Percentiles rank a stretch among this genome's conserved stretches.
Evolutionary conservation across 1,284 basidiomycete genomes (phyloP).

Genomic region (Puccinia horiana): DNA sequence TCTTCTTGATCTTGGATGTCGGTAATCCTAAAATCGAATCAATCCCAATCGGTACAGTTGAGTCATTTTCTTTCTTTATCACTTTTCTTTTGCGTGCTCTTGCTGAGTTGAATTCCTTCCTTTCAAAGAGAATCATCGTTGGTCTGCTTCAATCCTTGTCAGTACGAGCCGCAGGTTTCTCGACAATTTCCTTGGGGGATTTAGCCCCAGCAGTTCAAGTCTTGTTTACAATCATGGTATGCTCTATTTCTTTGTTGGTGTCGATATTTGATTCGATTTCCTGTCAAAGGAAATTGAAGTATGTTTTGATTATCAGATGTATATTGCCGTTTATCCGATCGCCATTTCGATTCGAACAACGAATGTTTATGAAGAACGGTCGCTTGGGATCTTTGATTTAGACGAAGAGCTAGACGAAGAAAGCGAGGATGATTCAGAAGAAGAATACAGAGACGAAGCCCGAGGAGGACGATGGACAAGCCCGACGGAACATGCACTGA

Average conservation of each 20-base stretch:
- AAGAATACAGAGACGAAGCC: constrained; percentile 49
- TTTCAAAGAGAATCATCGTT: constrained; percentile 61
- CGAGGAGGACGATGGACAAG: constrained; percentile 9
- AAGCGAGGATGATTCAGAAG: constrained; percentile 47
- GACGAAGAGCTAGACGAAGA: constrained; percentile 1
- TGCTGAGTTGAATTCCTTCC: constrained; percentile 61
- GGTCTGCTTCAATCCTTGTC: constrained; percentile 63
- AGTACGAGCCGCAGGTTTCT: constrained; percentile 73
- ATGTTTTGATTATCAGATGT: constrained; percentile 53
- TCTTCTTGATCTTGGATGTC: constrained; percentile 84
- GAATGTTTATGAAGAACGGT: constrained; percentile 89
- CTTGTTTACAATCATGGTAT: constrained; percentile 84
- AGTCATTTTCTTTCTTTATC: constrained; percentile 51
- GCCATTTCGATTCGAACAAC: constrained; percentile 84
- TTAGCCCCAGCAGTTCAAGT: constrained; percentile 64
- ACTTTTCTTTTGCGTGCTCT: not conserved
- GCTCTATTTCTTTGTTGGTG: constrained; percentile 54
- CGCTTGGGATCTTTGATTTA: constrained; percentile 54
- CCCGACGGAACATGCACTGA: not conserved
- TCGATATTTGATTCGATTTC: constrained; percentile 60
- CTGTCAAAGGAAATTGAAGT: not conserved
- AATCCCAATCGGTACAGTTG: constrained; percentile 67
- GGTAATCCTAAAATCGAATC: constrained; percentile 71
- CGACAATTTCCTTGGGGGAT: constrained; percentile 53
- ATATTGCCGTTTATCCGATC: constrained; percentile 62